Base-by-base conservation (phyloP, 2,329 filamentous ascomycete species). In the Sodiomyces alkalinus region DNA sequence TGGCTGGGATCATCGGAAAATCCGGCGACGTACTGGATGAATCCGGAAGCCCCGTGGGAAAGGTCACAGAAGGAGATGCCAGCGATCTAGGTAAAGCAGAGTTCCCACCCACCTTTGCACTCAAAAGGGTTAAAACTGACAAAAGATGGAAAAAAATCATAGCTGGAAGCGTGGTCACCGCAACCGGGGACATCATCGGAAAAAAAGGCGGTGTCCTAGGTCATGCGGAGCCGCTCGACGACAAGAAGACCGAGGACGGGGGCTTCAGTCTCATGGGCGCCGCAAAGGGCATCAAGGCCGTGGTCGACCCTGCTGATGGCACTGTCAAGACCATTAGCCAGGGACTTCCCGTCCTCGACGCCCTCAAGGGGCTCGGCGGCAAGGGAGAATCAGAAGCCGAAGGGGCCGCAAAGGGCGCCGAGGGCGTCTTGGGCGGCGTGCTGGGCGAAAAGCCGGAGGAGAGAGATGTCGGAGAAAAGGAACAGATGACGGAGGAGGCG, bases 1-100 rank as follows among this genome's bases (percentile, higher is more conserved):
- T 49, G 25, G 54, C 51, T 12, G 51, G 55, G 19, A 46, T 53
- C 27, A 59, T 63, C 28, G 57, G 53, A 41, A 54, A 60, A 33
- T 40, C 45, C 14, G 60, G 60, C 11, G 56, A 61, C 11, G 53
- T 62, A 12, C 43, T 63, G 20, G 57, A 63, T 32, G 44, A 55
- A 8, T 40, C 53, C 8, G 60, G 57, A 28, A 58, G 60, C 28
- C 47, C 45, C 7, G 41, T 63, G 22, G 59, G 58, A 30, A 56
- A 46, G 34, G 45, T 63, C 31, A 46, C 47, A 28, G 52, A 56
- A 22, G 50, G 53, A 14, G 51, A 62, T 23, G 38, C 53, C 17
- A 46, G 53, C 29, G 51, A 57, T 19, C 46, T 63, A 8, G 27
- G 27, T 29, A 19, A 9, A 15, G 17, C 23, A 12, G n/a, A 14